Evolutionary conservation across 208 protist genomes (phyloP).

Genomic region (Jaenimonas drosophilae): DNA sequence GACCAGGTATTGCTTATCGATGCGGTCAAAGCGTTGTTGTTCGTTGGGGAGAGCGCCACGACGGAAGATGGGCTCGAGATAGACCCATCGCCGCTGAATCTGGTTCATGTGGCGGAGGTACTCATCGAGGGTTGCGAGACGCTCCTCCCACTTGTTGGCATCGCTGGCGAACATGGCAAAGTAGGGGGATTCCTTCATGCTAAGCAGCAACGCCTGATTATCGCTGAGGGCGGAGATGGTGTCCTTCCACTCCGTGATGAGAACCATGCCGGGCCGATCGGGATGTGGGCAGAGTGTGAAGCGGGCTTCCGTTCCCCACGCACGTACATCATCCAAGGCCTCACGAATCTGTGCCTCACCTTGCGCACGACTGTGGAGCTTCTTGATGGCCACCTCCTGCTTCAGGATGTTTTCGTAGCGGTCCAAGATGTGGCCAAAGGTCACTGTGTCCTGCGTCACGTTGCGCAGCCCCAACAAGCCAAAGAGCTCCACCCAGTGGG

Average conservation of each 20-base stretch:
- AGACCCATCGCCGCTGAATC: constrained; percentile 98
- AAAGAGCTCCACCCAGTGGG: constrained; percentile 95
- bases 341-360: constrained; percentile 96
- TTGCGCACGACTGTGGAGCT: constrained; percentile 89
- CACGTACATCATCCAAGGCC: constrained; percentile 92
- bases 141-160: constrained; percentile 87
- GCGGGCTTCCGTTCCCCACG: constrained; percentile 82
- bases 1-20: constrained; percentile 92
- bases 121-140: constrained; percentile 87
- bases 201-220: constrained; percentile 92
- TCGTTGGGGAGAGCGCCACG: constrained; percentile 95
- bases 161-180: constrained; percentile 90
- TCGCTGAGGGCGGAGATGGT: constrained; percentile 92
- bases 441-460: constrained; percentile 84
- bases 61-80: constrained; percentile 98
- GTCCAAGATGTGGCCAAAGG: constrained; percentile 89
- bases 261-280: constrained; percentile 60
- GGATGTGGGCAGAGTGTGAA: constrained; percentile 82
- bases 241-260: constrained; percentile 98
- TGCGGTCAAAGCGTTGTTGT: constrained; percentile 90
- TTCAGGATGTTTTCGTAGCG: constrained; percentile 55
- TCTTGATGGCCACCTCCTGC: constrained; percentile 83
- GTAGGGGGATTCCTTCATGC: constrained; percentile 96
- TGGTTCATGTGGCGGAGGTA: constrained; percentile 91
- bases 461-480: constrained; percentile 61